These are phyloP conservation scores for Diaporthe citriasiana DNA, from an alignment of 2,329 filamentous ascomycete genomes.

Conservation along the genomic window DNA sequence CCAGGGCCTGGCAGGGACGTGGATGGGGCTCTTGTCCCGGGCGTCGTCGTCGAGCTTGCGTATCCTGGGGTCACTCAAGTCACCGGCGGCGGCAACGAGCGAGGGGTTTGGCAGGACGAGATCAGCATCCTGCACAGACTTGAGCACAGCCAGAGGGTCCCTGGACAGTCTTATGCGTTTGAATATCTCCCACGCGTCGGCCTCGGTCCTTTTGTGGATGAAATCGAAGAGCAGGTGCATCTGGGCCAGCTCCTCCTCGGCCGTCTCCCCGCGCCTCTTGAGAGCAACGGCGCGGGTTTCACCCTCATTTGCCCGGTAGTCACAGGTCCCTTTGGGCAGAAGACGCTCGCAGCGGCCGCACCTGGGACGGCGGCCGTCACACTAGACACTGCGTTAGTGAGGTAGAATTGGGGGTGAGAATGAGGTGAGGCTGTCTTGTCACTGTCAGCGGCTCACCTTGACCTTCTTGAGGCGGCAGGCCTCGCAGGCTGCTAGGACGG, in stretches of 20 bases:
- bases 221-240: background rate
- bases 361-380: background rate
- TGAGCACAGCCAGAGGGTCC: background rate
- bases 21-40: background rate
- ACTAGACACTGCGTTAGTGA: background rate
- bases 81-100: background rate
- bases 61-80: slow-evolving; percentile 3
- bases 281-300: slow-evolving; percentile 10
- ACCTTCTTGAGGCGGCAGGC: slow-evolving; percentile 9
- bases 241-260: slow-evolving; percentile 6
- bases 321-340: background rate
- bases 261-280: slow-evolving; percentile 13
- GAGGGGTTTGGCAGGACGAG: slow-evolving; percentile 12
- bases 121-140: slow-evolving; percentile 12
- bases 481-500: slow-evolving; percentile 15
- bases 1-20: slow-evolving; percentile 6
- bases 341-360: slow-evolving; percentile 9
- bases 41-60: slow-evolving; percentile 14
- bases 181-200: slow-evolving; percentile 15
- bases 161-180: slow-evolving; percentile 6
- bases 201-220: background rate
- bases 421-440: background rate
- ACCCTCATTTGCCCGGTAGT: slow-evolving; percentile 4
- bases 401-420: background rate
- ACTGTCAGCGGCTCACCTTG: background rate